Conservation (phyloP, 1,139 yeast species). For the Protomyces inundatus region DNA sequence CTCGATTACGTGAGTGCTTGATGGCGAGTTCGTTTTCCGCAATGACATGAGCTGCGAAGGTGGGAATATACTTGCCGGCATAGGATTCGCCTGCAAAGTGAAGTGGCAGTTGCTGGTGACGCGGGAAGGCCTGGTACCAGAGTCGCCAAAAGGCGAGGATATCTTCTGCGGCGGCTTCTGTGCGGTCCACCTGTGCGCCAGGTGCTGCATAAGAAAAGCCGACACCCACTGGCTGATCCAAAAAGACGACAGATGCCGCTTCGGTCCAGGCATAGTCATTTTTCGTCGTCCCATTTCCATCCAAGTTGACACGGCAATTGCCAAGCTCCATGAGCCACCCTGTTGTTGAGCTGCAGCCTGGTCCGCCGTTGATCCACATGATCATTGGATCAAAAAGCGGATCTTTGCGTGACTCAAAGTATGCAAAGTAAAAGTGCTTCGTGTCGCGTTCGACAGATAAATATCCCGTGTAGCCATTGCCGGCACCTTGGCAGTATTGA, state of each 20-base stretch:
- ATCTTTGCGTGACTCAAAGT: conserved; percentile 84
- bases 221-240: conserved; percentile 96
- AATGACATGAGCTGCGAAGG: conserved; percentile 64
- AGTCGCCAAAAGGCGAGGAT: conserved; percentile 54
- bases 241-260: conserved; percentile 33
- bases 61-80: conserved; percentile 95
- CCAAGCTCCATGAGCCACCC: conserved; percentile 93
- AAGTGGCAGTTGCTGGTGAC: conserved; percentile 38
- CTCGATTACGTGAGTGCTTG: neutral
- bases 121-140: conserved; percentile 69
- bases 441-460: conserved; percentile 75
- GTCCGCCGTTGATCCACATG: conserved; percentile 79
- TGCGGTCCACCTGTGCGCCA: conserved; percentile 47
- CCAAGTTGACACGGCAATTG: conserved; percentile 72
- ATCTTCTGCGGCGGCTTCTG: conserved; percentile 39
- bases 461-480: conserved; percentile 61
- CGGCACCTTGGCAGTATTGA: conserved; percentile 8
- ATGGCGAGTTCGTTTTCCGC: conserved; percentile 46
- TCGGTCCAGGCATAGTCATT: conserved; percentile 40
- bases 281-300: conserved; percentile 53
- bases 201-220: conserved; percentile 59
- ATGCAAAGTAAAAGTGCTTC: conserved; percentile 80
- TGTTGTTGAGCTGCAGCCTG: conserved; percentile 96
- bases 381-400: conserved; percentile 79
- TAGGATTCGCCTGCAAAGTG: conserved; percentile 90